Percentiles rank a stretch among this genome's conserved stretches.
Conservation (phyloP, 2,329 filamentous ascomycete genomes). For the Pseudogymnoascus sp. region DNA sequence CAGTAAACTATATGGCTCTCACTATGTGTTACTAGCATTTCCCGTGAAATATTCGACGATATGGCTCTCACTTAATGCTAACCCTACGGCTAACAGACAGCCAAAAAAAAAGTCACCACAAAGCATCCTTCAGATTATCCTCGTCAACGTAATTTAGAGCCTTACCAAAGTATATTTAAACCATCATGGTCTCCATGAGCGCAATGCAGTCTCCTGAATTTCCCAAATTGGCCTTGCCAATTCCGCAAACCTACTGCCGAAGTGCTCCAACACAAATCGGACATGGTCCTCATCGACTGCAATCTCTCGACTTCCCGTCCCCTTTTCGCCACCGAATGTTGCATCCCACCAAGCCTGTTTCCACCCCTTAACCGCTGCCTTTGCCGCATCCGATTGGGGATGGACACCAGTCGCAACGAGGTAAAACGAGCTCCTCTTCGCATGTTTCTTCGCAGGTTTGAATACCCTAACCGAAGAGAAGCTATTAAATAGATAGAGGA, state of each 20-base stretch:
- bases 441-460: conserved; percentile 21
- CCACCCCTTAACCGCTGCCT: conserved; percentile 18
- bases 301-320: conserved; percentile 12
- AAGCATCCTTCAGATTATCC: neutral
- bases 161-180: neutral
- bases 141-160: neutral
- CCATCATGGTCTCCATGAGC: neutral
- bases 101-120: neutral
- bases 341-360: conserved; percentile 20
- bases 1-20: neutral
- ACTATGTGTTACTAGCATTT: neutral
- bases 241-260: conserved; percentile 16
- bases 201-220: conserved; percentile 20
- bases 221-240: conserved; percentile 19
- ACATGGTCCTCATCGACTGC: conserved; percentile 9
- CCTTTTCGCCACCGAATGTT: conserved; percentile 19
- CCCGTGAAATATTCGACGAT: neutral
- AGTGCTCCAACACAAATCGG: conserved; percentile 16
- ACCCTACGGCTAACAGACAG: neutral
- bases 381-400: conserved; percentile 13
- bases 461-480: conserved; percentile 21
- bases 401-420: conserved; percentile 22
- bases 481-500: conserved; percentile 20
- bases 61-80: neutral
- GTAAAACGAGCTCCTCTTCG: conserved; percentile 22